Conservation (phyloP, 192 early-diverging fungal genomes). For the Backusella parvicylindrica region DNA sequence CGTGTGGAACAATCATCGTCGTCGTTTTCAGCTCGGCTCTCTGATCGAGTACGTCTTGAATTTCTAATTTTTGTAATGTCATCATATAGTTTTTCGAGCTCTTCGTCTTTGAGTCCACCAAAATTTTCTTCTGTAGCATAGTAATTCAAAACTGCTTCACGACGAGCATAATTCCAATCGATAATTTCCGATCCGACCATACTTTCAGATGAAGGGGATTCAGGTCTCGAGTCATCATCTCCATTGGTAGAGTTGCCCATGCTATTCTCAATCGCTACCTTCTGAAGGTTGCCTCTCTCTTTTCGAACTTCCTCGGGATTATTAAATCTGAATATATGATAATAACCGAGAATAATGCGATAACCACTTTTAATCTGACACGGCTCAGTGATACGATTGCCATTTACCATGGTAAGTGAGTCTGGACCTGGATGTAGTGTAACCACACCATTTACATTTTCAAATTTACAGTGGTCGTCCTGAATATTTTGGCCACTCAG, state of each 20-base stretch:
- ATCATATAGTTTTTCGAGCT: conserved; percentile 51
- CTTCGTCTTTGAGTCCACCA: conserved; percentile 54
- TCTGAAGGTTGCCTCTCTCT: conserved; percentile 46
- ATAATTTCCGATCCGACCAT: conserved; percentile 48
- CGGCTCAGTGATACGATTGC: conserved; percentile 53
- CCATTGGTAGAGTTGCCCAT: conserved; percentile 21
- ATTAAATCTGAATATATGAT: conserved; percentile 82
- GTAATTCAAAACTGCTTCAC: conserved; percentile 61
- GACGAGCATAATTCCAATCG: conserved; percentile 77
- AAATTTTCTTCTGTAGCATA: conserved; percentile 38
- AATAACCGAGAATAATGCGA: conserved; percentile 74
- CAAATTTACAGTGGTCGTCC: conserved; percentile 59
- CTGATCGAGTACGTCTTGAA: conserved; percentile 44
- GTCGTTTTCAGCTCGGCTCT: conserved; percentile 39
- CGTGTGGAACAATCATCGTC: conserved; percentile 26
- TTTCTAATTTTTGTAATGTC: conserved; percentile 55
- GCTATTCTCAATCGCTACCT: conserved; percentile 20
- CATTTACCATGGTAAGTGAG: conserved; percentile 73
- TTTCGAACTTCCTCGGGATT: conserved; percentile 75
- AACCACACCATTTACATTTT: conserved; percentile 55
- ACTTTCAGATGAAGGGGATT: conserved; percentile 31
- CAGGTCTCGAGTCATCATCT: conserved; percentile 27
- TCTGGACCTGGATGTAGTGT: conserved; percentile 55
- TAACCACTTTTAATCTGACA: conserved; percentile 63
- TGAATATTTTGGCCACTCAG: conserved; percentile 45